Evolutionary conservation across 2,329 filamentous ascomycete genomes (phyloP), one percentile per base, ranked within the genome.

Genomic region (Aspergillus piperis): DNA sequence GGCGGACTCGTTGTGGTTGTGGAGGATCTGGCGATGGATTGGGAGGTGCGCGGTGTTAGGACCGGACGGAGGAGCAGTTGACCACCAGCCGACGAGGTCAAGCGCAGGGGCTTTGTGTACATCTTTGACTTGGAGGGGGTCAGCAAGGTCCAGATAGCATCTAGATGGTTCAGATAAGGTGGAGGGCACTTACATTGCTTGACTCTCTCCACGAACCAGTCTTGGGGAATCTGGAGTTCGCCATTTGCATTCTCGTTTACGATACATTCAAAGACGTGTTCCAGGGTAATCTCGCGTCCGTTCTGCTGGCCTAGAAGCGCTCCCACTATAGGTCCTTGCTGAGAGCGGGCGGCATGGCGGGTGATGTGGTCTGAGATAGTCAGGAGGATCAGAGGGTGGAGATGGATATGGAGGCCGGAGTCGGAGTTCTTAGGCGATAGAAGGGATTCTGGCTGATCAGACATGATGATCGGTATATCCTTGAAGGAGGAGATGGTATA

Each of bases 351-450:
- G 1, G 89, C 91, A 76, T 96, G 93, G 62, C 95, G 87, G 60
- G 94, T 96, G 75, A 98, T 92, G 76, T 96, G 96, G 77, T 99
- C 95, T 68, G 94, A 96, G 70, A 99, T 95, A 66, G 90, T 96
- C 78, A 99, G 90, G 66, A 98, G 89, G 55, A 96, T 93, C 52
- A 99, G 88, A 25, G 95, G 95, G 72, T 99, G 95, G 17, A 99
- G 86, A 68, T 92, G 87, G 58, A 92, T 87, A 65, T 92, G 89
- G 48, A 96, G 86, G 54, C 87, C 86, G 19, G 88, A 89, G 76
- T 95, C 91, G 44, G 86, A 86, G 5, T 86, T 83, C 76, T 87
- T 89, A 60, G 82, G 83, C 5, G 88, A 90, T 50, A 92, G 74
- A 63, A 91, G 82, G 56, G 86, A 80, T 68, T 87, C 88, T 17